phyloP scores from a whole-genome alignment of 345 rosid genomes.

The Populus nigra region DNA sequence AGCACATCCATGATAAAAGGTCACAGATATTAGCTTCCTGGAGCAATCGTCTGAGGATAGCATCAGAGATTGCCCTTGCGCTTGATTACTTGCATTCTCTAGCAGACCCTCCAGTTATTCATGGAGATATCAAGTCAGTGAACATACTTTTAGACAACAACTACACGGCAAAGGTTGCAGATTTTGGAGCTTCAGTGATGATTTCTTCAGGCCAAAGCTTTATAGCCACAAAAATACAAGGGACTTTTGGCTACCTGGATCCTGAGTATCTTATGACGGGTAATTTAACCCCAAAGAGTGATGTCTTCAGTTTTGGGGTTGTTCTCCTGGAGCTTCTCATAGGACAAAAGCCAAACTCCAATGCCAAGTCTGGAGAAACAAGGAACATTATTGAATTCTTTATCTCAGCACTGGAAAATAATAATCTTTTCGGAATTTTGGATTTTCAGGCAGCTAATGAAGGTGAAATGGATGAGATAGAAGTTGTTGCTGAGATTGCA shows the following conservation, averaged over 20 bases:
- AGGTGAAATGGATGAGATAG: background rate
- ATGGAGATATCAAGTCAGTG: constrained; percentile 32
- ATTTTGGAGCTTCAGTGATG: constrained; percentile 39
- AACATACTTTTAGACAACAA: constrained; percentile 37
- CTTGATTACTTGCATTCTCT: constrained; percentile 33
- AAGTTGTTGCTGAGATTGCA: background rate
- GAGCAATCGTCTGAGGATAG: constrained; percentile 23
- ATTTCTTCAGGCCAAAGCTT: constrained; percentile 13
- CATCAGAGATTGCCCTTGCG: constrained; percentile 29
- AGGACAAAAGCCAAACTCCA: background rate
- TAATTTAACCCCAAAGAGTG: constrained; percentile 25
- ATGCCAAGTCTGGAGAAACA: background rate
- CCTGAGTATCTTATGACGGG: constrained; percentile 35
- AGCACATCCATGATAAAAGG: constrained; percentile 21
- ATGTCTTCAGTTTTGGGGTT: constrained; percentile 37
- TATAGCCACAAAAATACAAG: constrained; percentile 16
- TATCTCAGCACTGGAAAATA: background rate
- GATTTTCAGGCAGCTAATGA: background rate
- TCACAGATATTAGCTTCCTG: constrained; percentile 14
- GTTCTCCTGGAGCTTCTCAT: constrained; percentile 36
- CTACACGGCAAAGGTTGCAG: constrained; percentile 31
- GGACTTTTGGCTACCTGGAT: constrained; percentile 37
- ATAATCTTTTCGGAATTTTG: background rate
- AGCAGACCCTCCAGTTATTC: constrained; percentile 38
- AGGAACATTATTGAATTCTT: constrained; percentile 14